phyloP scores from a whole-genome alignment of 805 yeast genomes.

The Starmera dryadoides region DNA sequence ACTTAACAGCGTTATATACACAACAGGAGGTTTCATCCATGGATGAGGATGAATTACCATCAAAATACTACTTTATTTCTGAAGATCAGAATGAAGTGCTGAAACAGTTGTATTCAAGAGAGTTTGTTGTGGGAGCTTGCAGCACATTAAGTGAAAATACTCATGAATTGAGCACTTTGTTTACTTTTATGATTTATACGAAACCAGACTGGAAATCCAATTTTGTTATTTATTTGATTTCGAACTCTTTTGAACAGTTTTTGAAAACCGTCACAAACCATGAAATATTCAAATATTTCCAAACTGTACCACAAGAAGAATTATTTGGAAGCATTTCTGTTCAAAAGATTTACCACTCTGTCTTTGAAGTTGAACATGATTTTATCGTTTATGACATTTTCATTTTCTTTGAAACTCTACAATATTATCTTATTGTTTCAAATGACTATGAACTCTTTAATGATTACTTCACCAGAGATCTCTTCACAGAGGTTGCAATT shows the following conservation, averaged over 20 bases:
- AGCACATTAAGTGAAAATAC: slow-evolving; percentile 13
- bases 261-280: slow-evolving; percentile 19
- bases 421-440: slow-evolving; percentile 60
- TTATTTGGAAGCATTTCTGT: slow-evolving; percentile 4
- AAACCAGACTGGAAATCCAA: slow-evolving; percentile 30
- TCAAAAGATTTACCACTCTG: neutral
- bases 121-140: slow-evolving; percentile 22
- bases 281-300: slow-evolving; percentile 11
- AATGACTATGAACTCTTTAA: slow-evolving; percentile 55
- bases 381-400: slow-evolving; percentile 29
- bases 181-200: slow-evolving; percentile 27
- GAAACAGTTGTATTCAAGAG: slow-evolving; percentile 20
- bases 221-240: slow-evolving; percentile 34
- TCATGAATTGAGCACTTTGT: slow-evolving; percentile 16
- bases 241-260: slow-evolving; percentile 30
- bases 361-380: slow-evolving; percentile 4
- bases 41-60: neutral
- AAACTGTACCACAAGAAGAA: slow-evolving; percentile 4
- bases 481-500: slow-evolving; percentile 21
- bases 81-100: slow-evolving; percentile 13
- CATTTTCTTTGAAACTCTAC: slow-evolving; percentile 52
- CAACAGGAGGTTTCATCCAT: neutral
- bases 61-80: neutral
- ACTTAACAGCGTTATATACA: neutral
- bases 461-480: slow-evolving; percentile 29